Evolutionary conservation across 169 alveolate species (phyloP), one percentile per base, ranked within the genome.

Genomic region (Plasmodium blacklocki): DNA sequence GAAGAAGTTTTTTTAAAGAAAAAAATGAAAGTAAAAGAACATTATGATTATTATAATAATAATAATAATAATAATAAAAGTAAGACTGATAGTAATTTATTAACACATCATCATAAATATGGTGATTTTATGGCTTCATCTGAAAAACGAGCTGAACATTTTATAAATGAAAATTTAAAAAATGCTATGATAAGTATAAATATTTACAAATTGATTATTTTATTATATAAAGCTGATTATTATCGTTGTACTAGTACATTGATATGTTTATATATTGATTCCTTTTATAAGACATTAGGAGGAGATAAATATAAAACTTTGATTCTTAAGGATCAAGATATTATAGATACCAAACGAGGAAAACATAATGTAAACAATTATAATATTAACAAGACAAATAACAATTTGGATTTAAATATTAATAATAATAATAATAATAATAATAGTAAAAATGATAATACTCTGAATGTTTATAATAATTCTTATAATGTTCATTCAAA

Each of bases 91-190:
- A 39, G 6, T 39, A 39, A 39, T 39, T 39, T 39, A 5, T 39
- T 39, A 39, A 39, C 47, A 39, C 47, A 39, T 5, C 19, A 67
- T n/a, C 62, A 52, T 14, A 67, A 83, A 70, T 67, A 26, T 19
- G 83, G 71, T 45, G 91, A 83, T 11, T 19, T 83, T 3, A 54
- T 64, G 9, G 89, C 89, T 0, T 56, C 64, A 2, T 78, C 89
- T 0, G 91, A 86, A 43, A 86, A 72, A 49, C 49, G 88, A 64
- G 92, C 92, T 6, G 92, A 86, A 62, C 86, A 86, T 29, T 86
- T 72, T 19, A 86, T 86, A 19, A 73, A 64, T 56, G 88, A 59
- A n/a, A 71, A 86, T 72, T 71, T 86, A 56, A 86, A 73, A 23
- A 75, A 86, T 23, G 74, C 87, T 1, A 58, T 86, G 19, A 73